Base-by-base conservation (phyloP, 2,329 filamentous ascomycete genomes). In the Ascochyta lentis region DNA sequence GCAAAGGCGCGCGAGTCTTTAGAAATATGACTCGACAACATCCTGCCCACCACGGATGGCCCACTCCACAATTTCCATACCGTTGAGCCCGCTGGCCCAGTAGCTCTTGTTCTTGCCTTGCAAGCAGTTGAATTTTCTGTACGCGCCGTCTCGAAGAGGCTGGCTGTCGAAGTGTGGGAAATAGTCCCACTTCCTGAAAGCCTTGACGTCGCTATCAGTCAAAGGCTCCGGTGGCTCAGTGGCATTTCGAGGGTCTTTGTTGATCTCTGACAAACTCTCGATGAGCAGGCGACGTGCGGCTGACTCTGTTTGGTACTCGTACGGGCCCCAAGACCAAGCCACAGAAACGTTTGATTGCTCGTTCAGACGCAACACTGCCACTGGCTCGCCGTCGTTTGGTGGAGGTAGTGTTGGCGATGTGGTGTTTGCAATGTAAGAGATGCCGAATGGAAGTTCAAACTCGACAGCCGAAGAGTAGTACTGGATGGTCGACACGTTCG, bases 41-140 rank as follows among this genome's bases (percentile, higher is more conserved):
- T 75, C 73, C 33, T 68, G 62, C n/a, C 70, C 73, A 22, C 68
- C 66, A 2, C 70, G 65, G 29, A 76, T 61, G 8, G 73, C 72
- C 69, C 68, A 75, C 60, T 76, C 73, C 15, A 76, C 72, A 31
- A 72, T 73, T 55, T 76, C 73, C 72, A 76, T 75, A 44, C 73
- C 73, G 39, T 64, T 66, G 37, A 76, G 67, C 22, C 67, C 73
- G 49, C 71, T 75, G 19, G 71, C 73, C 60, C 68, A 76, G 59
- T 68, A 76, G 27, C 67, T 72, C 61, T 74, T 74, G 49, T 72
- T 71, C 45, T 67, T 61, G n/a, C 73, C 73, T 40, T 76, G 73
- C n/a, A 76, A 60, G 9, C 51, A 39, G 13, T 74, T 72, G n/a
- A 72, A 60, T 49, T 69, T 71, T 2, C 43, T 59, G 42, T 76